Percentiles rank a stretch among this genome's conserved stretches.
phyloP scores from a whole-genome alignment of 306 rosid genomes.

The Pueraria montana region DNA sequence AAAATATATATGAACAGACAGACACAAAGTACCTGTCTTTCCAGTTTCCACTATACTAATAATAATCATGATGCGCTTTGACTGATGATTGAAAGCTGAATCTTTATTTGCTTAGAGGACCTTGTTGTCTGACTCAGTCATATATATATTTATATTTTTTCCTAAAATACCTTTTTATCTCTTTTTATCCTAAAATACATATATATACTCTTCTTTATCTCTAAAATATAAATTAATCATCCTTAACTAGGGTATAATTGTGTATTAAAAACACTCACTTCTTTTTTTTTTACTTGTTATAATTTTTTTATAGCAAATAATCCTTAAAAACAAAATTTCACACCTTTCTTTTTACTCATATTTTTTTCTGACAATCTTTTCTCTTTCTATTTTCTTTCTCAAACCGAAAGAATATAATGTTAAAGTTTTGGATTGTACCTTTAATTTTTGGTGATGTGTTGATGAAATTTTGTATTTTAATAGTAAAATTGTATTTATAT shows the following conservation, averaged over 20 bases:
- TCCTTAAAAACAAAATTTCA: background rate
- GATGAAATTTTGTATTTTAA: background rate
- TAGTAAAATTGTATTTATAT: background rate
- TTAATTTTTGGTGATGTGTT: background rate
- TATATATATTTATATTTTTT: no score
- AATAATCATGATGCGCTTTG: background rate
- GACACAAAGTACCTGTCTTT: background rate
- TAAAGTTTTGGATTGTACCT: background rate
- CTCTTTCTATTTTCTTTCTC: background rate
- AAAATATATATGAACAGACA: no score
- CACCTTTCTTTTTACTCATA: background rate
- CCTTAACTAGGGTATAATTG: background rate
- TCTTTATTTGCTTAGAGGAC: background rate
- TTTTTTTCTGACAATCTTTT: background rate
- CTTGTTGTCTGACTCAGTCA: background rate
- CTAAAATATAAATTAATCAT: no score
- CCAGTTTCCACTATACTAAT: background rate
- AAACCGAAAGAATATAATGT: background rate
- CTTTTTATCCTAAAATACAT: no score
- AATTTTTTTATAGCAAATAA: no score
- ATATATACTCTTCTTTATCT: no score
- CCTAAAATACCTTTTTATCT: no score
- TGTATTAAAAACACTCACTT: no score
- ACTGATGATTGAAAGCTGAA: background rate
- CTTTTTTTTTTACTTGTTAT: no score